Evolutionary conservation across 2,329 filamentous ascomycete genomes (phyloP).

Genomic region (Colletotrichum sublineola): DNA sequence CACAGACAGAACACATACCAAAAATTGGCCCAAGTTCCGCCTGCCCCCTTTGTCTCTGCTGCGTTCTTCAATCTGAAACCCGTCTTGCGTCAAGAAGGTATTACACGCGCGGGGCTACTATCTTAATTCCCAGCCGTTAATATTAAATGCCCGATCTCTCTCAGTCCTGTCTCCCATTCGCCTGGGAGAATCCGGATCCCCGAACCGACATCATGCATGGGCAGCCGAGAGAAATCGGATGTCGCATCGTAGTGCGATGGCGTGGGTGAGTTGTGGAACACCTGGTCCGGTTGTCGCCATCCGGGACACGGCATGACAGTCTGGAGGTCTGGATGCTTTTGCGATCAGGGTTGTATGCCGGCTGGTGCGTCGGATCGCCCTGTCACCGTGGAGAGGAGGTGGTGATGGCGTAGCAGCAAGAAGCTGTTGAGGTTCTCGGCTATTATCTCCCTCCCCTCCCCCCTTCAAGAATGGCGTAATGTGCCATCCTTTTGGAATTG

Average conservation of each 20-base stretch:
- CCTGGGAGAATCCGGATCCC: slow-evolving; percentile 5
- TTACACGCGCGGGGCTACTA: slow-evolving; percentile 28
- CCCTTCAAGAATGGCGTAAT: slow-evolving; percentile 6
- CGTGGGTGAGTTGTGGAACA: slow-evolving; percentile 11
- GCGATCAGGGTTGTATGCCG: slow-evolving; percentile 20
- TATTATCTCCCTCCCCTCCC: not conserved
- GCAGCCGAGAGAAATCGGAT: slow-evolving; percentile 11
- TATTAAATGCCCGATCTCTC: not conserved
- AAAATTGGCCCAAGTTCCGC: slow-evolving; percentile 4
- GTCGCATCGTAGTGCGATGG: slow-evolving; percentile 14
- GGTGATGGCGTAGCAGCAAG: slow-evolving; percentile 8
- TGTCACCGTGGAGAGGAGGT: slow-evolving; percentile 23
- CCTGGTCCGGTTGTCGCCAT: slow-evolving; percentile 32
- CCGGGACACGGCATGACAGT: slow-evolving; percentile 15
- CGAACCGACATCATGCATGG: slow-evolving; percentile 34
- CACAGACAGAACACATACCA: not conserved
- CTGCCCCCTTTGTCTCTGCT: not conserved
- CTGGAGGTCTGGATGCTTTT: slow-evolving; percentile 1
- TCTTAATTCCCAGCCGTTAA: slow-evolving; percentile 19
- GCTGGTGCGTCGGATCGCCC: slow-evolving; percentile 23
- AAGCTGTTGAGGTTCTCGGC: not conserved
- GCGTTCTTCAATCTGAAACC: slow-evolving; percentile 41
- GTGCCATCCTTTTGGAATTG: slow-evolving; percentile 9
- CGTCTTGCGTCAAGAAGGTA: slow-evolving; percentile 39
- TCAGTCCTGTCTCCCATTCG: not conserved